Evolutionary conservation across 352 stramenopile genomes (phyloP), one percentile per base, ranked within the genome.

Genomic region (Phytophthora europaea): DNA sequence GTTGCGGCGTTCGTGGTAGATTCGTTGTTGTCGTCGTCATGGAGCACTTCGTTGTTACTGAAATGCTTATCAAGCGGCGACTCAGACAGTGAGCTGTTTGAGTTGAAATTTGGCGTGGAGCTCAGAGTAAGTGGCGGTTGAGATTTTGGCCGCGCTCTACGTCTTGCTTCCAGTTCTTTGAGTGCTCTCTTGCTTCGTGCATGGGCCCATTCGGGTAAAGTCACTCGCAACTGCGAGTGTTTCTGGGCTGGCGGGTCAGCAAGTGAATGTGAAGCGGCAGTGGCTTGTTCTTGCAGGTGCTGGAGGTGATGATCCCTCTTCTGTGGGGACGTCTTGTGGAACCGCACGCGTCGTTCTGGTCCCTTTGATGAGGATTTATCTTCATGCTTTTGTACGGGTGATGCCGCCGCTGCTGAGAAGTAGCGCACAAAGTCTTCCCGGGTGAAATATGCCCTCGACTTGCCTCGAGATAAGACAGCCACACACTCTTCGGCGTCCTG

Each of bases 151-250:
- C 67, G 59, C 8, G n/a, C 20, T 22, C 69, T 48, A 9, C 67
- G 61, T 61, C 45, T 70, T 9, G 50, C 69, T 22, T 92, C 79
- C 20, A 94, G 73, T 51, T 93, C 83, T 16, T 80, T 79, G 0
- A 94, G 64, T 22, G 88, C 88, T 8, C 85, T 78, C 54, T 94
- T 94, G 64, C 84, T 93, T 33, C 88, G 74, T 26, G 80, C 76
- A 48, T 89, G 84, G 1, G 88, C 88, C 88, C 88, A 94, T 13
- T 81, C 60, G 2, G 88, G 85, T 10, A 91, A 52, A 16, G 72
- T 72, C 15, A 80, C 75, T 3, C 72, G 72, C 38, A 77, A 57
- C 10, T 66, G 67, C 48, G 69, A 73, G 15, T 79, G 87, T 23
- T 53, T 70, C 12, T 66, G 10, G n/a, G 13, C 40, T 6, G 31